Evolutionary conservation across 805 yeast species (phyloP), one percentile per base, ranked within the genome.

Genomic region (Schwanniomyces yamadae): DNA sequence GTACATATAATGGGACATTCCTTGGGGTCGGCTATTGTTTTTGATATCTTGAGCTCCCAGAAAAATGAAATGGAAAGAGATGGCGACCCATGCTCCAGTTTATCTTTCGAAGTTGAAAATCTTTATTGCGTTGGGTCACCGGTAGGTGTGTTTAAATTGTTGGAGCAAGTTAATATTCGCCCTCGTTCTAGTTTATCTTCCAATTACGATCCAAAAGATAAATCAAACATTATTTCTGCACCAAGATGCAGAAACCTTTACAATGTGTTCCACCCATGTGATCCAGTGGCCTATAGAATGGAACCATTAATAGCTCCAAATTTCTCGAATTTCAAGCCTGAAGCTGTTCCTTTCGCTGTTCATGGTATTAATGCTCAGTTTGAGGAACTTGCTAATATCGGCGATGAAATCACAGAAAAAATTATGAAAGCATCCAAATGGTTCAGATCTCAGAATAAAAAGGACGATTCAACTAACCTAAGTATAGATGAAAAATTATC

Each of bases 1-100:
- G 80, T 91, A 1, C 89, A 91, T 47, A 58, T 91, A 2, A 64
- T 89, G 40, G 98, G 96, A 1, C 99, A 91, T 57, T 91, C 98
- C 0, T 64, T 91, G 23, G 99, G 99, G 0, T 83, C 95, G 3
- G 84, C 91, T 0, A 84, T 91, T 23, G 68, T 81, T 1, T 81
- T 88, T 44, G 97, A 91, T 57, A 67, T 91, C 20, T 58, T 90
- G 19, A 62, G 80, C 7, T 53, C 62, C 12, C 83, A 78, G 46
- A 31, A 39, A 4, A 48, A 51, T 14, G 54, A 54, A 1, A n/a
- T n/a, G n/a, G n/a, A n/a, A n/a, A n/a, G n/a, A n/a, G 55, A 54
- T 23, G 63, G 63, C 14, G 57, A 66, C 5, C 45, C 49, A 13
- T 18, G n/a, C 5, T 15, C 12, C 7, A 73, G 70, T 20, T 67